Conservation (phyloP, 257 asterid genomes). For the Perilla frutescens region DNA sequence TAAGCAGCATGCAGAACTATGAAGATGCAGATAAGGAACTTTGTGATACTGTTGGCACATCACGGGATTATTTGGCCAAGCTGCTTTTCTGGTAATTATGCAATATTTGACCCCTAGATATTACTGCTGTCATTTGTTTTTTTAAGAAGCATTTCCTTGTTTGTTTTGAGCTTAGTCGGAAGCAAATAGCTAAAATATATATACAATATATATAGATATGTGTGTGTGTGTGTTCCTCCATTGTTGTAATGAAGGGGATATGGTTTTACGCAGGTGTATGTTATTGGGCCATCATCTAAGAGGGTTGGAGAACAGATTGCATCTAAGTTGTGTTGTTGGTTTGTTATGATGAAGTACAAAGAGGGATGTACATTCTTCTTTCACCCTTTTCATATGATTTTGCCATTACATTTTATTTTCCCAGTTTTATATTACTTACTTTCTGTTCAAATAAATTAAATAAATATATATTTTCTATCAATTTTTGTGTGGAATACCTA, state of each 20-base stretch:
- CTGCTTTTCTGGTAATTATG: constrained; percentile 87
- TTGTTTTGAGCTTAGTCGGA: neutral
- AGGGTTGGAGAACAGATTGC: constrained; percentile 95
- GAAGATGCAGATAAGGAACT: constrained; percentile 40
- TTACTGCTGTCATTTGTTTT: constrained; percentile 22
- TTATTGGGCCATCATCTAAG: constrained; percentile 94
- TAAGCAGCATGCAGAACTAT: constrained; percentile 43
- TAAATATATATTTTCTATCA: neutral
- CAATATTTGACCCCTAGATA: constrained; percentile 1
- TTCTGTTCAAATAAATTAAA: constrained; percentile 24
- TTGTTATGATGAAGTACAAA: constrained; percentile 58
- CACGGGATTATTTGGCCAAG: constrained; percentile 95
- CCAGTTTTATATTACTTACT: constrained; percentile 18
- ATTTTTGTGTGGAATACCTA: neutral
- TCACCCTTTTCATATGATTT: constrained; percentile 30
- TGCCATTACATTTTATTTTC: constrained; percentile 29
- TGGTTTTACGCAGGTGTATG: constrained; percentile 80
- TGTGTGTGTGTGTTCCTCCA: neutral
- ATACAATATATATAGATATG: neutral
- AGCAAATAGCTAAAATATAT: neutral
- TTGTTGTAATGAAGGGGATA: constrained; percentile 24
- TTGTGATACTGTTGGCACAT: constrained; percentile 56
- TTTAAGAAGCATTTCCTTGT: neutral
- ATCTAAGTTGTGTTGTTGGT: constrained; percentile 91
- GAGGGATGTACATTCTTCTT: constrained; percentile 67